Evolutionary conservation across 177 flowering plant species (phyloP), one percentile per base, ranked within the genome.

Genomic region (Telopea speciosissima): DNA sequence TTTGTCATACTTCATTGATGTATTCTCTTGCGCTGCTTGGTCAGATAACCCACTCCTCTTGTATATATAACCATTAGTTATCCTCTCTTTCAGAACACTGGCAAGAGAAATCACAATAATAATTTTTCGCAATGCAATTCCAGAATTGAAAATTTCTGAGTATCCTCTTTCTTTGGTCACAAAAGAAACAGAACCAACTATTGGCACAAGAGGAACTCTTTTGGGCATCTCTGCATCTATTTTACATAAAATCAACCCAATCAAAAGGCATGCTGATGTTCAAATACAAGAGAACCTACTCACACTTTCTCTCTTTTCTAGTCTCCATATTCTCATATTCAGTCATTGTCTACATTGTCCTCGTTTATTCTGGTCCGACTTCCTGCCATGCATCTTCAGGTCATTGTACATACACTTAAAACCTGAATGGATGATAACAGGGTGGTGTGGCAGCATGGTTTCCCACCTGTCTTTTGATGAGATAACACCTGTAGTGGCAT

Each of bases 361-460:
- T 68, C 67, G 54, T 63, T 49, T 67, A 62, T 28, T 17, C 59
- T 61, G 22, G 62, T 63, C 54, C 19, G 54, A 12, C 17, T 73
- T 67, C 73, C 63, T 72, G 70, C 71, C 59, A 69, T 66, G 75
- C 67, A 49, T 66, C 74, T 67, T 49, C 80, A 28, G 72, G 66
- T 70, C 78, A 71, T 69, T 49, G 75, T 73, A 76, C 84, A 77
- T 72, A 72, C 65, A 13, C 42, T 62, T 69, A 65, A 64, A 49
- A 68, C 63, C 71, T 25, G 71, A 58, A 73, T 65, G 44, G 52
- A 62, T 11, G 60, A 68, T 70, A 76, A 67, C 56, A 63, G 68
- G 36, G 24, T 64, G 36, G 19, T 33, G 17, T n/a, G 52, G 44
- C 31, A 70, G 11, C 6, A 17, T 9, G 66, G 62, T 54, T 62